phyloP scores from a whole-genome alignment of 768 basidiomycete species.

The Trametes maxima region DNA sequence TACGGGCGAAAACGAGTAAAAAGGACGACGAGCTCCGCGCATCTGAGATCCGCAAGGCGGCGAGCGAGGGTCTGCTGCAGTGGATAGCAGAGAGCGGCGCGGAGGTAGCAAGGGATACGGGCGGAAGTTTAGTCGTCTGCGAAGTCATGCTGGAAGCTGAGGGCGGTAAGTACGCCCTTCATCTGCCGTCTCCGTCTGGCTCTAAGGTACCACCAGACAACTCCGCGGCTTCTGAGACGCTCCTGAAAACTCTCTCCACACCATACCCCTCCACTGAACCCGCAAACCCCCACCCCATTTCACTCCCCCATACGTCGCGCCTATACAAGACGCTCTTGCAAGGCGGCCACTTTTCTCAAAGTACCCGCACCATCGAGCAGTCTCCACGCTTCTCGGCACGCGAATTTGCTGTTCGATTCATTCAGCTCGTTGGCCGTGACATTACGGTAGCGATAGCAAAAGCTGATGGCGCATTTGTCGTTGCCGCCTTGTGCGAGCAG shows the following conservation, averaged over 20 bases:
- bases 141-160: slow-evolving; percentile 87
- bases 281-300: slow-evolving; percentile 63
- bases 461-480: slow-evolving; percentile 70
- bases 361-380: slow-evolving; percentile 54
- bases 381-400: slow-evolving; percentile 57
- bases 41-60: slow-evolving; percentile 71
- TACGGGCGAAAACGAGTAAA: slow-evolving; percentile 78
- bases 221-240: slow-evolving; percentile 55
- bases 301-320: slow-evolving; percentile 80
- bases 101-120: slow-evolving; percentile 69
- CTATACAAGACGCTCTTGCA: slow-evolving; percentile 89
- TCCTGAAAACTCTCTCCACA: slow-evolving; percentile 57
- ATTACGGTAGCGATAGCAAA: slow-evolving; percentile 56
- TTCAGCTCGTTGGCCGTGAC: slow-evolving; percentile 55
- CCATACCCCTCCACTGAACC: slow-evolving; percentile 59
- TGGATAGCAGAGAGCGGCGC: slow-evolving; percentile 68
- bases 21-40: slow-evolving; percentile 66
- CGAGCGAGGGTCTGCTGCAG: slow-evolving; percentile 72
- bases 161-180: slow-evolving; percentile 59
- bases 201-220: slow-evolving; percentile 57
- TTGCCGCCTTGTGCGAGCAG: slow-evolving; percentile 67
- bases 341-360: slow-evolving; percentile 84
- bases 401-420: slow-evolving; percentile 61
- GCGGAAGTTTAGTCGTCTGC: slow-evolving; percentile 73
- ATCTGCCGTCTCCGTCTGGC: not conserved